Evolutionary conservation across 1,139 yeast species (phyloP).

Genomic region (Candida gigantensis): DNA sequence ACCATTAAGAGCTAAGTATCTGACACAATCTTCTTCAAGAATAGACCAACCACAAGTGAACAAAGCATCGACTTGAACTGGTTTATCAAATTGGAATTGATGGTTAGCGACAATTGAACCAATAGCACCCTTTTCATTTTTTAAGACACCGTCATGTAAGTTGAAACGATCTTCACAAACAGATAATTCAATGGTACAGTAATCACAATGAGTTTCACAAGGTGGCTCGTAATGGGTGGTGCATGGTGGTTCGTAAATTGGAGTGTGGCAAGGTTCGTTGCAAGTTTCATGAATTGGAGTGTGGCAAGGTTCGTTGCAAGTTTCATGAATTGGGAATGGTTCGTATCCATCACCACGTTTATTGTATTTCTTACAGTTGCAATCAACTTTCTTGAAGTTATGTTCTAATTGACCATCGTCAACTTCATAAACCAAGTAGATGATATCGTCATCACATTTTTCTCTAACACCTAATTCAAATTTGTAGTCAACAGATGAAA

Average conservation of each 20-base stretch:
- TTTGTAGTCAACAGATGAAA: constrained; percentile 7
- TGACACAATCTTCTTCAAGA: constrained; percentile 23
- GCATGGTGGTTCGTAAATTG: too few relatives aligned
- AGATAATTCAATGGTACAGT: constrained; percentile 1
- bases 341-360: background rate
- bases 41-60: constrained; percentile 18
- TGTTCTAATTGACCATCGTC: constrained; percentile 12
- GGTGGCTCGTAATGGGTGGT: constrained; percentile 12
- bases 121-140: constrained; percentile 35
- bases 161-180: constrained; percentile 27
- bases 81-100: constrained; percentile 49
- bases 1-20: constrained; percentile 12
- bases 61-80: constrained; percentile 17
- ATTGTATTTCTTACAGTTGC: background rate
- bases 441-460: constrained; percentile 5
- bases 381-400: constrained; percentile 1
- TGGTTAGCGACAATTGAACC: constrained; percentile 48
- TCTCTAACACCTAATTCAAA: constrained; percentile 12
- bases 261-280: too few relatives aligned
- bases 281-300: too few relatives aligned
- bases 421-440: constrained; percentile 8
- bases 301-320: too few relatives aligned
- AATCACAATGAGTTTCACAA: background rate
- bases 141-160: constrained; percentile 48
- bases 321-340: background rate